A percentile compares a stretch with the other conserved stretches of the same genome.
phyloP scores from a whole-genome alignment of 164 flowering plant genomes.

The Aristolochia fimbriata region DNA sequence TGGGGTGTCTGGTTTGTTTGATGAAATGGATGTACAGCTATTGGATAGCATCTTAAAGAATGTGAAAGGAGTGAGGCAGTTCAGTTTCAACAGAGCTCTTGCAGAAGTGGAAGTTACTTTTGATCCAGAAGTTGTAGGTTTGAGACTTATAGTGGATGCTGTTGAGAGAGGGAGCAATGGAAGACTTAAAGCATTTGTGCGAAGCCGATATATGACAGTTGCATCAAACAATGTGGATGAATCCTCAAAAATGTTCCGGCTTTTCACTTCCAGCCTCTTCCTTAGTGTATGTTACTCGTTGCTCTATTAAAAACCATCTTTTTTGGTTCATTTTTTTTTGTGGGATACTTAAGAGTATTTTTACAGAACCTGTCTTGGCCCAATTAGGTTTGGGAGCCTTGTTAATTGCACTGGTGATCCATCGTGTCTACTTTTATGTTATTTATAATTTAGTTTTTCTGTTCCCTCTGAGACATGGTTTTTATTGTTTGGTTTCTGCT shows the following conservation, averaged over 20 bases:
- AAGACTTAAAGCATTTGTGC: slow-evolving; percentile 47
- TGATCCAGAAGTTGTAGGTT: slow-evolving; percentile 73
- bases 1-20: slow-evolving; percentile 44
- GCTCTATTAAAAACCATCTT: background rate
- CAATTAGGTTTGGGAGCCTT: too few relatives aligned
- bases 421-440: too few relatives aligned
- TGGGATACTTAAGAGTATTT: too few relatives aligned
- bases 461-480: too few relatives aligned
- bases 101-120: slow-evolving; percentile 57
- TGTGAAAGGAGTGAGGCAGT: slow-evolving; percentile 68
- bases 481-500: background rate
- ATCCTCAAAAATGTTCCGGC: slow-evolving; percentile 68
- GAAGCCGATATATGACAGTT: slow-evolving; percentile 66
- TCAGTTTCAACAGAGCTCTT: slow-evolving; percentile 31
- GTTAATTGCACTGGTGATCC: too few relatives aligned
- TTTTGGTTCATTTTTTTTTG: too few relatives aligned
- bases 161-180: slow-evolving; percentile 57
- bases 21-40: slow-evolving; percentile 50
- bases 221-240: slow-evolving; percentile 58
- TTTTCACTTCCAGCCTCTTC: slow-evolving; percentile 66
- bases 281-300: slow-evolving; percentile 64
- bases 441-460: too few relatives aligned
- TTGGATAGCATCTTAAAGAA: slow-evolving; percentile 51
- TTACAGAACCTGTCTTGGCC: too few relatives aligned
- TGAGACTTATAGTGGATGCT: slow-evolving; percentile 68